These are phyloP conservation scores for Seiridium cupressi DNA, from an alignment of 2,329 filamentous ascomycete species.

Conservation along the genomic window DNA sequence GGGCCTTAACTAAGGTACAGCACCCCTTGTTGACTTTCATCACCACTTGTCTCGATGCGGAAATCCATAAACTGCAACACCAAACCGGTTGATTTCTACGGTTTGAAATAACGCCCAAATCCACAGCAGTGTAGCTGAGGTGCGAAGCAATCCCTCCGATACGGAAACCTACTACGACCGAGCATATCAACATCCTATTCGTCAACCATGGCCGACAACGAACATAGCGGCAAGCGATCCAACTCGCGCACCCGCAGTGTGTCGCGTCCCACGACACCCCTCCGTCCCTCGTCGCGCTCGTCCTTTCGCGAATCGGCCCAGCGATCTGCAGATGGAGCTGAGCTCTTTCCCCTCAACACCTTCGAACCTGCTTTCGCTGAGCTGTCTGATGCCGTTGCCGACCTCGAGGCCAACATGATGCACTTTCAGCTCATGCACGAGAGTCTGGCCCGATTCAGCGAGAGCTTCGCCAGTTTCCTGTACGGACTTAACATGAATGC, in stretches of 20 bases:
- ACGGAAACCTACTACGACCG: neutral
- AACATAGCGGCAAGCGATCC: constrained; percentile 5
- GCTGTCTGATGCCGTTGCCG: constrained; percentile 88
- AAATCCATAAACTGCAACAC: too few species aligned
- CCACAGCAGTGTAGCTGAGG: too few species aligned
- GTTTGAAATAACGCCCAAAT: too few species aligned
- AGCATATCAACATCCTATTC: neutral
- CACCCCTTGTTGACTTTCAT: too few species aligned
- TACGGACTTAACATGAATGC: constrained; percentile 99
- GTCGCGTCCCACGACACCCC: constrained; percentile 85
- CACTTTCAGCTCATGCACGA: constrained; percentile 97
- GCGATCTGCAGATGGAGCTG: constrained; percentile 48
- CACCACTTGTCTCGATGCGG: too few species aligned
- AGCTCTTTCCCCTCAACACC: constrained; percentile 70
- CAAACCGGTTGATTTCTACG: too few species aligned
- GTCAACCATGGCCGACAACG: neutral
- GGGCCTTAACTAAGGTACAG: too few species aligned
- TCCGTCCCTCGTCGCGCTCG: constrained; percentile 85
- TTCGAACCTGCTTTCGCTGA: constrained; percentile 93
- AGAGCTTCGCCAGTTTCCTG: constrained; percentile 92
- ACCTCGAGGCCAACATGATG: constrained; percentile 96
- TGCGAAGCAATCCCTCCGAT: neutral
- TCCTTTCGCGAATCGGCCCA: constrained; percentile 78
- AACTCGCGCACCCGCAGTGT: constrained; percentile 23
- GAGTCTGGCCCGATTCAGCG: constrained; percentile 86